phyloP scores from a whole-genome alignment of 331 rosid species.

The Quercus phellos region DNA sequence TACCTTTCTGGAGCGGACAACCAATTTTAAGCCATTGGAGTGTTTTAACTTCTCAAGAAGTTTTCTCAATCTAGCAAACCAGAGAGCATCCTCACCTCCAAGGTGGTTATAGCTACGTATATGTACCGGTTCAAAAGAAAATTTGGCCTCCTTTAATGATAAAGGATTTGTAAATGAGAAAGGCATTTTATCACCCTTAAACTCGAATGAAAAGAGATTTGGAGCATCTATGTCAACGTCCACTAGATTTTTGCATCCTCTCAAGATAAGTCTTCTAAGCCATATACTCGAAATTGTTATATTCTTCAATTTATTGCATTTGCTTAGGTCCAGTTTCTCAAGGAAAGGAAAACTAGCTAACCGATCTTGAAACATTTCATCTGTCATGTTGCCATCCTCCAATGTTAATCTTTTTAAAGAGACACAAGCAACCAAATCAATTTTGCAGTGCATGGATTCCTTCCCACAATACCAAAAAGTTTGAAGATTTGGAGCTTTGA shows the following conservation, averaged over 20 bases:
- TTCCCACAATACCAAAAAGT: conserved; percentile 52
- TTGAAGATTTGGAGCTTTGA: conserved; percentile 43
- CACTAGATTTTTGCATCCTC: conserved; percentile 37
- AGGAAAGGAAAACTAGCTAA: conserved; percentile 37
- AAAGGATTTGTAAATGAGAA: neutral
- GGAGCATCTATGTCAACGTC: conserved; percentile 16
- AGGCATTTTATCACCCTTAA: conserved; percentile 40
- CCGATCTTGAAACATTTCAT: conserved; percentile 26
- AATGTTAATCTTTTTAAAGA: conserved; percentile 49
- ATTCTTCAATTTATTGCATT: conserved; percentile 12
- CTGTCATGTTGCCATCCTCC: conserved; percentile 37
- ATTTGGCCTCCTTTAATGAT: conserved; percentile 36
- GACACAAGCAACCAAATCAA: conserved; percentile 30
- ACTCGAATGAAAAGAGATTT: conserved; percentile 50
- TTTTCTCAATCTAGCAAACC: neutral
- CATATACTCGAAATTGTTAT: conserved; percentile 24
- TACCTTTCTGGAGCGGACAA: conserved; percentile 47
- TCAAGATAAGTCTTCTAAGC: conserved; percentile 37
- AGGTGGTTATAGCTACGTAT: neutral
- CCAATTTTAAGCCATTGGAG: conserved; percentile 29
- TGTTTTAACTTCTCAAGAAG: conserved; percentile 26
- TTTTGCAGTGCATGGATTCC: conserved; percentile 30
- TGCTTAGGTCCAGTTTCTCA: conserved; percentile 41
- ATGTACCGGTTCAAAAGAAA: conserved; percentile 23
- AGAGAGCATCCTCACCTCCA: neutral